phyloP scores from a whole-genome alignment of 768 basidiomycete genomes.

The Russula vinacea region DNA sequence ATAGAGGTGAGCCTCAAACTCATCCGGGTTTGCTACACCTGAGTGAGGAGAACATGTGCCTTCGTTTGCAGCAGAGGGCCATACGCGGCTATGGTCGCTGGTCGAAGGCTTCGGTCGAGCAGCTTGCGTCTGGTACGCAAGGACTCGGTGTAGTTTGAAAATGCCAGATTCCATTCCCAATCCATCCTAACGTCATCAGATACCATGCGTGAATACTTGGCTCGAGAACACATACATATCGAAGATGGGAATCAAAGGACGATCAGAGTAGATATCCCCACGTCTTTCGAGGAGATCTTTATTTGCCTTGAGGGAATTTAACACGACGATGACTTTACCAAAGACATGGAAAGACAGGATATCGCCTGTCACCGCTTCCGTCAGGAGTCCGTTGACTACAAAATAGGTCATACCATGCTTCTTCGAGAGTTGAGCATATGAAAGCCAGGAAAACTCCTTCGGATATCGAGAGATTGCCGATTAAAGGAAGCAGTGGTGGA shows the following conservation, averaged over 20 bases:
- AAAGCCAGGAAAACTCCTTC: slow-evolving; percentile 13
- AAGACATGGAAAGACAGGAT: slow-evolving; percentile 11
- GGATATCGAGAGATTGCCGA: slow-evolving; percentile 20
- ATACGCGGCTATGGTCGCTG: not conserved
- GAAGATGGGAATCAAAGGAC: slow-evolving; percentile 9
- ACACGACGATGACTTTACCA: slow-evolving; percentile 9
- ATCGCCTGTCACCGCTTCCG: not conserved
- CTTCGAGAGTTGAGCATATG: slow-evolving; percentile 1
- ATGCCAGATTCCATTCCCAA: not conserved
- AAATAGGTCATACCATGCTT: slow-evolving; percentile 8
- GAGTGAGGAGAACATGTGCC: not conserved
- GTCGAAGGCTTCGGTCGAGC: slow-evolving; percentile 8
- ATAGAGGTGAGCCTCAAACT: slow-evolving; percentile 5
- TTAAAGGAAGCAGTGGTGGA: slow-evolving; percentile 10
- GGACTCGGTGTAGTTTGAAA: not conserved
- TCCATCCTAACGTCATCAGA: not conserved
- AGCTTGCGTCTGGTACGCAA: not conserved
- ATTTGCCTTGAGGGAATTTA: slow-evolving; percentile 2
- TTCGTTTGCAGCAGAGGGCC: not conserved
- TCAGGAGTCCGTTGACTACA: not conserved
- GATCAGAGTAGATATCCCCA: slow-evolving; percentile 13
- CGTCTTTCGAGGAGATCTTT: slow-evolving; percentile 19
- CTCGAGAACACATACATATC: not conserved
- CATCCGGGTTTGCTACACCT: not conserved
- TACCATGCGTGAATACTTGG: not conserved